Conservation (phyloP, 2,329 filamentous ascomycete species). For the Seiridium cupressi region DNA sequence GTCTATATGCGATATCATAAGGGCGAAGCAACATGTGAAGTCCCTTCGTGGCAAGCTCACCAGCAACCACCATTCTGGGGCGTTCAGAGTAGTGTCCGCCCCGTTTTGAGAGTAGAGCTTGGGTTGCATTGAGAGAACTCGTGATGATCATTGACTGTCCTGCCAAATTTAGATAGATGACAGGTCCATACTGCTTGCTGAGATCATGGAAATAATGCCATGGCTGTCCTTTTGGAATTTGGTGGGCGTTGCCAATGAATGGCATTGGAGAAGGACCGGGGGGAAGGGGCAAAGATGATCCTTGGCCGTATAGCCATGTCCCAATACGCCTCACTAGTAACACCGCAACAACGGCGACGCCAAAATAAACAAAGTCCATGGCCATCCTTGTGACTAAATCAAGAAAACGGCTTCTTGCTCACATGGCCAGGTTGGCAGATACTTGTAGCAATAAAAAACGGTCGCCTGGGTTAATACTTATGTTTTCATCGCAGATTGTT, state of each 20-base stretch:
- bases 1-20: slow-evolving; percentile 36
- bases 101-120: slow-evolving; percentile 15
- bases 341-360: neutral
- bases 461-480: too few species aligned
- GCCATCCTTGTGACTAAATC: neutral
- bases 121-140: slow-evolving; percentile 9
- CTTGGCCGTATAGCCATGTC: neutral
- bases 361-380: neutral
- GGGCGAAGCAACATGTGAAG: slow-evolving; percentile 38
- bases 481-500: too few species aligned
- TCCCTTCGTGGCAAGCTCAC: slow-evolving; percentile 30
- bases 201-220: slow-evolving; percentile 17
- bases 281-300: slow-evolving; percentile 3
- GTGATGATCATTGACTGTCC: slow-evolving; percentile 18
- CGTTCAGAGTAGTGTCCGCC: slow-evolving; percentile 17
- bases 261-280: slow-evolving; percentile 14
- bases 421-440: too few species aligned
- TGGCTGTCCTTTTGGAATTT: slow-evolving; percentile 11
- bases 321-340: neutral
- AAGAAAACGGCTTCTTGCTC: too few species aligned
- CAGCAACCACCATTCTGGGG: slow-evolving; percentile 25
- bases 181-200: slow-evolving; percentile 14
- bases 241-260: slow-evolving; percentile 18
- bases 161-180: slow-evolving; percentile 16
- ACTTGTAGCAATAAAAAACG: too few species aligned